Evolutionary conservation across 1,139 yeast species (phyloP).

Genomic region (Hansenula lynferdii): DNA sequence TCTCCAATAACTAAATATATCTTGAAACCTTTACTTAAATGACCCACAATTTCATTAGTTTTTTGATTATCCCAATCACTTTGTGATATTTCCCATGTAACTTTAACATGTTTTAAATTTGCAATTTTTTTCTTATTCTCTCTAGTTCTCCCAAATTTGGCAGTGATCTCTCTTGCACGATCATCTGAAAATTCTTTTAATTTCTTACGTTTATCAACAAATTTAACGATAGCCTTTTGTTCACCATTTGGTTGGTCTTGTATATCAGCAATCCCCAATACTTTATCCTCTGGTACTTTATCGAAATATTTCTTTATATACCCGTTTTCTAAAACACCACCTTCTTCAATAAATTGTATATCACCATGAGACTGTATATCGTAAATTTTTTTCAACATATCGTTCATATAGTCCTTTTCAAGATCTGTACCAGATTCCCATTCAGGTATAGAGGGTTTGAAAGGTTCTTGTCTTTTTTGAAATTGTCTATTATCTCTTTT

Average conservation of each 20-base stretch:
- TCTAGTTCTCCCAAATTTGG: conserved; percentile 25
- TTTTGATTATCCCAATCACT: conserved; percentile 40
- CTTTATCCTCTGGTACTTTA: conserved; percentile 7
- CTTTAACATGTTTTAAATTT: conserved; percentile 31
- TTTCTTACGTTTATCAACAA: conserved; percentile 27
- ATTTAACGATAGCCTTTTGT: not conserved
- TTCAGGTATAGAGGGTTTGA: not conserved
- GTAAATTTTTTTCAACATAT: conserved; percentile 10
- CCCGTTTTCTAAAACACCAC: conserved; percentile 2
- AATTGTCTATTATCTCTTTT: not conserved
- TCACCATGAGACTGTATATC: conserved; percentile 10
- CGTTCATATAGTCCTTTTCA: conserved; percentile 19
- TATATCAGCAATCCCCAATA: conserved; percentile 13
- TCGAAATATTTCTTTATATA: not conserved
- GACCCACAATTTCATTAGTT: conserved; percentile 34
- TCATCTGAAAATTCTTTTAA: conserved; percentile 32
- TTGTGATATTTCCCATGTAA: conserved; percentile 40
- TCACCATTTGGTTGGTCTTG: conserved; percentile 4
- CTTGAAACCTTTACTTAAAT: conserved; percentile 33
- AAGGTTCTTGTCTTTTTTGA: not conserved
- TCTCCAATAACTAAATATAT: conserved; percentile 33
- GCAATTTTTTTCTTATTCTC: conserved; percentile 23
- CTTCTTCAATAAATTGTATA: conserved; percentile 6
- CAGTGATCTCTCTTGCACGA: conserved; percentile 28
- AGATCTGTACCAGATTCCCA: conserved; percentile 1